Conservation (phyloP, 768 basidiomycete species). For the Obba rivulosa region DNA sequence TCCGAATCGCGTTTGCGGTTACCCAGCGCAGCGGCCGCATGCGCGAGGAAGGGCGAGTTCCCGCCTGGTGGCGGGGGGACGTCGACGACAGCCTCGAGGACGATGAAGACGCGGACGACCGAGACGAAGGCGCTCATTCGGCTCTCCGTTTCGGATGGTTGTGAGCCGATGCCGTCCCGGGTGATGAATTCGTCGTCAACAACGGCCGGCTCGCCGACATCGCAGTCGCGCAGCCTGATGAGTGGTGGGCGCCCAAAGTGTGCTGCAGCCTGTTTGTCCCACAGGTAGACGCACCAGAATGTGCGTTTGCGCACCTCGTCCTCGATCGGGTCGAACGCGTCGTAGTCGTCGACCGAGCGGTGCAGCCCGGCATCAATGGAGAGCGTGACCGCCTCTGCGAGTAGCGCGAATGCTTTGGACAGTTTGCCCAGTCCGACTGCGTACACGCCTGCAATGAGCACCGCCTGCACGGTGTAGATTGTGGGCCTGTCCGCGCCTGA, state of each 20-base stretch:
- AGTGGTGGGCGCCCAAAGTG: slow-evolving; percentile 89
- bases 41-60: slow-evolving; percentile 66
- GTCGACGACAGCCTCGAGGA: slow-evolving; percentile 85
- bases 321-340: slow-evolving; percentile 85
- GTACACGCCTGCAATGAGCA: slow-evolving; percentile 88
- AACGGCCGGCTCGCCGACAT: slow-evolving; percentile 80
- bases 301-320: slow-evolving; percentile 91
- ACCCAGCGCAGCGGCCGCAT: slow-evolving; percentile 64
- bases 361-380: slow-evolving; percentile 88
- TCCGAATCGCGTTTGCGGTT: slow-evolving; percentile 58
- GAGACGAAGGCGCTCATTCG: slow-evolving; percentile 79
- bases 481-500: slow-evolving; percentile 87
- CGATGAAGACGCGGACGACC: slow-evolving; percentile 73
- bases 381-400: slow-evolving; percentile 84
- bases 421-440: slow-evolving; percentile 87
- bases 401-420: slow-evolving; percentile 78
- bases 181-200: slow-evolving; percentile 91
- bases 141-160: slow-evolving; percentile 68
- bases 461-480: slow-evolving; percentile 86
- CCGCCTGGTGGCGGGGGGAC: slow-evolving; percentile 64
- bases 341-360: slow-evolving; percentile 79
- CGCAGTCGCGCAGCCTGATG: slow-evolving; percentile 83
- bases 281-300: slow-evolving; percentile 94
- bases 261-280: slow-evolving; percentile 90
- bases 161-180: slow-evolving; percentile 56